Percentiles rank a stretch among this genome's conserved stretches.
Conservation (phyloP, 2,329 filamentous ascomycete genomes). For the Paraphoma chrysanthemicola region DNA sequence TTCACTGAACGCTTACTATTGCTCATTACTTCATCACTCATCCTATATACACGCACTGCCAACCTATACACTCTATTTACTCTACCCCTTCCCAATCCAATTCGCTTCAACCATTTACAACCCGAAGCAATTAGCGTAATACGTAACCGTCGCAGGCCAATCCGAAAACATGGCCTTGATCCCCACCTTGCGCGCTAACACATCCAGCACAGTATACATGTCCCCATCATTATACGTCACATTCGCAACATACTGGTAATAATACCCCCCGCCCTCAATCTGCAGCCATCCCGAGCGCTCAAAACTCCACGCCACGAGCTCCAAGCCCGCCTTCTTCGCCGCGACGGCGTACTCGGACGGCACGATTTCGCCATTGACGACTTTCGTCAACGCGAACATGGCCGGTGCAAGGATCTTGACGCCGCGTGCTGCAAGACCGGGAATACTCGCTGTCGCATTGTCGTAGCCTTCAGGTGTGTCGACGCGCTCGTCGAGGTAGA, state of each 20-base stretch:
- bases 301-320: constrained; percentile 73
- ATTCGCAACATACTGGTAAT: constrained; percentile 51
- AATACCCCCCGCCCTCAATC: constrained; percentile 53
- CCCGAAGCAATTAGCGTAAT: constrained; percentile 74
- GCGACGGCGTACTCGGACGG: constrained; percentile 68
- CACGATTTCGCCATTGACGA: constrained; percentile 61
- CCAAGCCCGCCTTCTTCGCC: constrained; percentile 67
- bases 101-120: constrained; percentile 19
- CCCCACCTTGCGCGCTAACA: constrained; percentile 66
- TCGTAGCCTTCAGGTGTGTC: constrained; percentile 58
- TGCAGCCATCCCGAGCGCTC: constrained; percentile 69
- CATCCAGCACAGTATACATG: constrained; percentile 68
- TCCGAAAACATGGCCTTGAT: constrained; percentile 71
- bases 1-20: background rate
- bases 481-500: constrained; percentile 69
- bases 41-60: background rate
- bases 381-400: constrained; percentile 66
- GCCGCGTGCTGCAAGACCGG: constrained; percentile 62
- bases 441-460: constrained; percentile 64
- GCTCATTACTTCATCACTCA: background rate
- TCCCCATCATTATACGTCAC: constrained; percentile 70
- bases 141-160: constrained; percentile 73
- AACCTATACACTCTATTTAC: background rate
- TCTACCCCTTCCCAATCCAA: background rate
- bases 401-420: constrained; percentile 70